These are phyloP conservation scores for Mikania micrantha DNA, from an alignment of 129 eudicot species.

Conservation along the genomic window DNA sequence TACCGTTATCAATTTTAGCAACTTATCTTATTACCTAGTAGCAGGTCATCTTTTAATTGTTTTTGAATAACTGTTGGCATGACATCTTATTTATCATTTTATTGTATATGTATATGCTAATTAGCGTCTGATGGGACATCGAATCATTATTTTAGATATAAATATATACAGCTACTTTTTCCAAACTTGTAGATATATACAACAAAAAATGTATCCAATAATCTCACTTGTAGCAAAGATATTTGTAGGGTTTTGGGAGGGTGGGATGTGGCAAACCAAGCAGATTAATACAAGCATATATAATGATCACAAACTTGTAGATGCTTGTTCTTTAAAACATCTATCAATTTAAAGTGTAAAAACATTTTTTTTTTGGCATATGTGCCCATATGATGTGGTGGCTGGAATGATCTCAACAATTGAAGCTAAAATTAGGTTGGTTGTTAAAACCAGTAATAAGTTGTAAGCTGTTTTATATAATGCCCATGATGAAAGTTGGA, in stretches of 20 bases:
- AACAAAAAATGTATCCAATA: too few relatives aligned
- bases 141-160: too few relatives aligned
- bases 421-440: neutral
- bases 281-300: too few relatives aligned
- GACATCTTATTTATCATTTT: neutral
- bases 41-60: neutral
- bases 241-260: too few relatives aligned
- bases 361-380: neutral
- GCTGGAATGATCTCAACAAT: neutral
- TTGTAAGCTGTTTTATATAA: neutral
- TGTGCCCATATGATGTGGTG: neutral
- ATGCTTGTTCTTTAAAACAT: too few relatives aligned
- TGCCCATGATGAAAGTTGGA: neutral
- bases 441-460: neutral
- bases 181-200: neutral
- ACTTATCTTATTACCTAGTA: neutral
- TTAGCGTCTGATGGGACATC: neutral
- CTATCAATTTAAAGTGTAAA: too few relatives aligned
- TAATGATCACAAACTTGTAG: neutral
- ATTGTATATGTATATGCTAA: neutral
- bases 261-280: too few relatives aligned
- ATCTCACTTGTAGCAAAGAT: too few relatives aligned
- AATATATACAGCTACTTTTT: neutral
- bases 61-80: neutral
- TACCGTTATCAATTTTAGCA: neutral